Evolutionary conservation across 345 rosid genomes (phyloP).

Genomic region (Linum trigynum): DNA sequence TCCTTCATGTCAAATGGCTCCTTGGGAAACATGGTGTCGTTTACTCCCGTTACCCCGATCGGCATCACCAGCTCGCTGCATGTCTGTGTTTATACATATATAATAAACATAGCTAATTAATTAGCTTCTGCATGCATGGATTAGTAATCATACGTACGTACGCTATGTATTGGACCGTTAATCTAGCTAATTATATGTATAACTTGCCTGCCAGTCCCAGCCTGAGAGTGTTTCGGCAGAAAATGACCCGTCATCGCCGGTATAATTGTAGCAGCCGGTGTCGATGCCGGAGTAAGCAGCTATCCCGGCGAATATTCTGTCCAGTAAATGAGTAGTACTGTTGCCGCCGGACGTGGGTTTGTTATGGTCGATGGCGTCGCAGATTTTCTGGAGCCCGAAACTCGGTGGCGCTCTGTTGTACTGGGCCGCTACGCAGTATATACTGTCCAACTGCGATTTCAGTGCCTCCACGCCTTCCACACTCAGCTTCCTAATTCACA

Average conservation of each 20-base stretch:
- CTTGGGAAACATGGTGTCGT: conserved; percentile 25
- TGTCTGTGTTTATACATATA: conserved; percentile 4
- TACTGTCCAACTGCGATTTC: neutral
- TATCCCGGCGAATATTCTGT: conserved; percentile 25
- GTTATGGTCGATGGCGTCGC: conserved; percentile 26
- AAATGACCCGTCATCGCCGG: conserved; percentile 15
- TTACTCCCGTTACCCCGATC: conserved; percentile 17
- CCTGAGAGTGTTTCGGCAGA: conserved; percentile 10
- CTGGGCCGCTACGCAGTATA: conserved; percentile 34
- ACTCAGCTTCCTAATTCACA: too few relatives aligned
- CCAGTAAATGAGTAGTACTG: neutral
- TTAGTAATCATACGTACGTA: too few relatives aligned
- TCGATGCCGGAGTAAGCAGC: conserved; percentile 7
- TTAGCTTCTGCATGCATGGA: too few relatives aligned
- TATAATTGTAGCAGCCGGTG: too few relatives aligned
- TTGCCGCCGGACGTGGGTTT: conserved; percentile 9
- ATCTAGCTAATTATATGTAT: neutral
- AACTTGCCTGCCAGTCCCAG: conserved; percentile 42
- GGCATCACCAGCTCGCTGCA: conserved; percentile 56
- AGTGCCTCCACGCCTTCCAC: too few relatives aligned
- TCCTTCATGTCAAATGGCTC: conserved; percentile 14
- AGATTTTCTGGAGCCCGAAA: conserved; percentile 11
- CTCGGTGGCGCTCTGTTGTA: conserved; percentile 24
- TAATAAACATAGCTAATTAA: neutral
- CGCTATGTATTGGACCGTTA: too few relatives aligned